phyloP scores from a whole-genome alignment of 2,329 filamentous ascomycete genomes.

The Arthroderma sp. region DNA sequence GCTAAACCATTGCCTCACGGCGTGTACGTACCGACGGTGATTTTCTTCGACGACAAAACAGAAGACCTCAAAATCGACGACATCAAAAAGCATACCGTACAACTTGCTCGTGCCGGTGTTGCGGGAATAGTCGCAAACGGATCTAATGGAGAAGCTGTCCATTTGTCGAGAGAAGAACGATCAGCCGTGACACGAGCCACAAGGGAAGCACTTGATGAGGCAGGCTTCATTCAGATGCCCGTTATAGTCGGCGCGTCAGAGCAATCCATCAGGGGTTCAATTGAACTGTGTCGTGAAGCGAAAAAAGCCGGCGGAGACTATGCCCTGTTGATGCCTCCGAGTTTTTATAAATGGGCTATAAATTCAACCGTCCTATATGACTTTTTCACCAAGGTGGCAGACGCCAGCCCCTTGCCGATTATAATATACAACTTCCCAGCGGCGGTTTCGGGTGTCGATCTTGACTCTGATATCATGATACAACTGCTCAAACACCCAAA shows the following conservation, averaged over 20 bases:
- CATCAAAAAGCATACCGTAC: constrained; percentile 68
- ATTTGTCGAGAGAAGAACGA: constrained; percentile 68
- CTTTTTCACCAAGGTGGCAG: constrained; percentile 63
- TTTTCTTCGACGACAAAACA: constrained; percentile 70
- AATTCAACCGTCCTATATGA: constrained; percentile 53
- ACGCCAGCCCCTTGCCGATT: constrained; percentile 59
- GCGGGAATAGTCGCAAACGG: constrained; percentile 77
- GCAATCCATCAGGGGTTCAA: constrained; percentile 63
- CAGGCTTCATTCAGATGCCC: constrained; percentile 59
- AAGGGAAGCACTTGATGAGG: constrained; percentile 66
- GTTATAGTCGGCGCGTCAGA: constrained; percentile 73
- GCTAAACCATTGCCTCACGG: constrained; percentile 2
- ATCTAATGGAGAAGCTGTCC: constrained; percentile 79
- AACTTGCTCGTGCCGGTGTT: constrained; percentile 62
- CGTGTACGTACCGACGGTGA: constrained; percentile 41
- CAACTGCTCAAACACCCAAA: constrained; percentile 66
- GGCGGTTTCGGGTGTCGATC: constrained; percentile 72
- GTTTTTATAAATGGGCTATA: constrained; percentile 68
- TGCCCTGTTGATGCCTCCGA: constrained; percentile 64
- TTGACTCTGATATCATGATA: constrained; percentile 80
- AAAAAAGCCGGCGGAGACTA: constrained; percentile 62
- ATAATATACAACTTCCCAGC: constrained; percentile 86
- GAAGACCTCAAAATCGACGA: constrained; percentile 71
- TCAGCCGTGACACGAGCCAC: constrained; percentile 61
- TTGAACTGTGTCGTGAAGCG: constrained; percentile 57